A percentile compares a stretch with the other conserved stretches of the same genome.
Conservation (phyloP, 2,329 filamentous ascomycete species). For the Penicillium italicum region DNA sequence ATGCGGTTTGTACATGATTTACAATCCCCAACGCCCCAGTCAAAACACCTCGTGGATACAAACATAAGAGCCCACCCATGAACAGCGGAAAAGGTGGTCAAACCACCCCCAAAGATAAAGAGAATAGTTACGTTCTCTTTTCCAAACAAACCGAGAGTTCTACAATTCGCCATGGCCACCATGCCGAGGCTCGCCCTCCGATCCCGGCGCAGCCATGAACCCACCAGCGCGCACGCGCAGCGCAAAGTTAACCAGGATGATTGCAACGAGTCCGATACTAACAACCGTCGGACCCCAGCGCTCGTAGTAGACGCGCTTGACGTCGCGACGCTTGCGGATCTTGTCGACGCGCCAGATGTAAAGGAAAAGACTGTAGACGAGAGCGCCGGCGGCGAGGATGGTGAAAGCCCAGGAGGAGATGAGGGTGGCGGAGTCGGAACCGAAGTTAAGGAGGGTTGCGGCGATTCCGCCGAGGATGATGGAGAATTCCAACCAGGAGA, state of each 20-base stretch:
- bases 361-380: conserved; percentile 78
- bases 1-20: conserved; percentile 8
- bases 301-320: conserved; percentile 76
- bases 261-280: conserved; percentile 67
- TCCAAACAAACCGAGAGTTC: conserved; percentile 6
- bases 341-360: conserved; percentile 86
- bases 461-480: conserved; percentile 90
- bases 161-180: conserved; percentile 16
- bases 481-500: conserved; percentile 95
- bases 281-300: conserved; percentile 76
- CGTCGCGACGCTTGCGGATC: conserved; percentile 78
- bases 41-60: conserved; percentile 1
- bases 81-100: neutral
- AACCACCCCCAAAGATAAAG: neutral
- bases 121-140: neutral
- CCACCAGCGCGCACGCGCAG: conserved; percentile 63
- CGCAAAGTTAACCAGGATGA: conserved; percentile 75
- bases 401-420: conserved; percentile 75
- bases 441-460: conserved; percentile 78
- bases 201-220: conserved; percentile 23
- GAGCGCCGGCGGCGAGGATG: conserved; percentile 67
- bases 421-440: conserved; percentile 59
- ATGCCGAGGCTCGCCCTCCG: conserved; percentile 6
- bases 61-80: neutral
- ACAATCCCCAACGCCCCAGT: conserved; percentile 3